Conservation (phyloP, 164 flowering plant species). For the Umbilicus rupestris region DNA sequence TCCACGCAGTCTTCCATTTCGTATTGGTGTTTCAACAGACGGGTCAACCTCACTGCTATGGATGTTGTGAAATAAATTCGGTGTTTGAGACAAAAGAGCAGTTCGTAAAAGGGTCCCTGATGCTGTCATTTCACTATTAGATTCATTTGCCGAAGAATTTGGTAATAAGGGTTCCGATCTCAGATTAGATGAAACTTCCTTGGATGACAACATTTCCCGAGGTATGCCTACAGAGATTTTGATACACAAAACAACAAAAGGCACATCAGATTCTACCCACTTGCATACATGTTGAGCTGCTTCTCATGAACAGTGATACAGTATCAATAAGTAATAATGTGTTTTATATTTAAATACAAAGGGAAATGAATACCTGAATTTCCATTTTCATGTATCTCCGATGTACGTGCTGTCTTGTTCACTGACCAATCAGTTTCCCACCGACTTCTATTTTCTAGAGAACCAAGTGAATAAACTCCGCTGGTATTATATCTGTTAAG, state of each 20-base stretch:
- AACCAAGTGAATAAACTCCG: constrained; percentile 27
- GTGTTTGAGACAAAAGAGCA: constrained; percentile 23
- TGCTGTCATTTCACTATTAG: constrained; percentile 26
- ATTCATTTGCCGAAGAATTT: constrained; percentile 26
- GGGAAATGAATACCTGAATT: constrained; percentile 27
- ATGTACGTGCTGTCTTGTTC: constrained; percentile 32
- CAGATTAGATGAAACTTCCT: constrained; percentile 18
- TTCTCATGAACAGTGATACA: not conserved
- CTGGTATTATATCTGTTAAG: constrained; percentile 22
- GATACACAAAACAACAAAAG: not conserved
- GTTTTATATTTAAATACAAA: not conserved
- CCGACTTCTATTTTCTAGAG: constrained; percentile 33
- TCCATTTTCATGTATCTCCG: constrained; percentile 35
- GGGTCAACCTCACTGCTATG: constrained; percentile 33
- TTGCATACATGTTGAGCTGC: not conserved
- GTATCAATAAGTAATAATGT: not conserved
- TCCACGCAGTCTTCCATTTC: constrained; percentile 55
- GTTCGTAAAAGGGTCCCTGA: constrained; percentile 31
- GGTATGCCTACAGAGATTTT: not conserved
- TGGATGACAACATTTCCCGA: not conserved
- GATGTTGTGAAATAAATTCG: constrained; percentile 25
- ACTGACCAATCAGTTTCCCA: constrained; percentile 37
- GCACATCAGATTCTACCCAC: not conserved
- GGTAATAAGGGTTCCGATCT: constrained; percentile 29
- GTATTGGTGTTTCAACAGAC: constrained; percentile 32